Evolutionary conservation across 495 filamentous ascomycete species (phyloP).

Genomic region (Pseudevernia furfuracea): DNA sequence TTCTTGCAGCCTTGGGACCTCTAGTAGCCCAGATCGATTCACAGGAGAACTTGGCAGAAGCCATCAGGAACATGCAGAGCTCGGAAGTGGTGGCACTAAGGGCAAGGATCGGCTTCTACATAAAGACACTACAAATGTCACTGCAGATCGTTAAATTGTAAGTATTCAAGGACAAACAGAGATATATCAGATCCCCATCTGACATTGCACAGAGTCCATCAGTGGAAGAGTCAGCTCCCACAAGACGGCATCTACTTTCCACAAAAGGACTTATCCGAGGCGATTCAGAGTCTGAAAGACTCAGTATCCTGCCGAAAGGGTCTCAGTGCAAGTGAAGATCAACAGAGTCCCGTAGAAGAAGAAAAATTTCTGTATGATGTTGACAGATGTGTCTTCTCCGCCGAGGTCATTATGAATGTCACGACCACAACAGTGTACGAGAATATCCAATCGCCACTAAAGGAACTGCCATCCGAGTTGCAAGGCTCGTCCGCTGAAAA

Average conservation of each 20-base stretch:
- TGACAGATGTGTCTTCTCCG: slow-evolving; percentile 20
- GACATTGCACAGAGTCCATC: slow-evolving; percentile 14
- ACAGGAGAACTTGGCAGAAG: background rate
- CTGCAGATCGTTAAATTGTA: slow-evolving; percentile 20
- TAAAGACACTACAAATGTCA: slow-evolving; percentile 18
- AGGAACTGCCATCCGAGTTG: background rate
- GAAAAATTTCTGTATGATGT: slow-evolving; percentile 16
- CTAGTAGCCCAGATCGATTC: background rate
- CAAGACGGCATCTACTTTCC: slow-evolving; percentile 15
- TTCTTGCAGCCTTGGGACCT: background rate
- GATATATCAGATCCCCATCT: background rate
- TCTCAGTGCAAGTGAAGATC: slow-evolving; percentile 7
- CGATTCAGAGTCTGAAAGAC: slow-evolving; percentile 15
- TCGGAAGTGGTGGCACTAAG: slow-evolving; percentile 7
- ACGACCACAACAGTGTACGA: slow-evolving; percentile 8
- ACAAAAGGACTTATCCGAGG: slow-evolving; percentile 9
- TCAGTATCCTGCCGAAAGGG: slow-evolving; percentile 13
- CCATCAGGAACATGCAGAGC: background rate
- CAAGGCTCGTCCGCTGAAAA: background rate
- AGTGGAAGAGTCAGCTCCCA: slow-evolving; percentile 18
- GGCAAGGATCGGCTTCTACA: slow-evolving; percentile 16
- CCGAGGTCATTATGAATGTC: slow-evolving; percentile 17
- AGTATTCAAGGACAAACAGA: background rate
- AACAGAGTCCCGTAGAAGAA: slow-evolving; percentile 16
- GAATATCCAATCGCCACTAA: slow-evolving; percentile 2